phyloP scores from a whole-genome alignment of 345 rosid genomes.

The Brassica napus region DNA sequence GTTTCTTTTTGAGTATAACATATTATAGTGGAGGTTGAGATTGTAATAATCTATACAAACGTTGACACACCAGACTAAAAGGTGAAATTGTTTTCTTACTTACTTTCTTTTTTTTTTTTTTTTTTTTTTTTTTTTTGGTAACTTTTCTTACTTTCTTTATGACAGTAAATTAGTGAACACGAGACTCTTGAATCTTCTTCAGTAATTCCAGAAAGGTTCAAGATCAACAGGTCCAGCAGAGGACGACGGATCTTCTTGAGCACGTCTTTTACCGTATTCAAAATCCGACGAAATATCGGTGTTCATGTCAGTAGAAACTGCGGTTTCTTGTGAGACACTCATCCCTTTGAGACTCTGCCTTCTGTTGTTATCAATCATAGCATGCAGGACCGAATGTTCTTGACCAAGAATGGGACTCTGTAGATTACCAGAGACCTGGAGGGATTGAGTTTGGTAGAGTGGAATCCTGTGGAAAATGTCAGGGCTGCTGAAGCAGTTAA shows the following conservation, averaged over 20 bases:
- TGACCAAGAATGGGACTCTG: constrained; percentile 45
- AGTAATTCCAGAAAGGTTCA: constrained; percentile 74
- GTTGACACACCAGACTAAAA: constrained; percentile 35
- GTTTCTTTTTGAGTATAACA: constrained; percentile 17
- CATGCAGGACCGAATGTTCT: constrained; percentile 55
- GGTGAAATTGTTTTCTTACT: constrained; percentile 28
- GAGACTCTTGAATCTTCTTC: constrained; percentile 26
- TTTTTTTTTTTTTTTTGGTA: too few species aligned
- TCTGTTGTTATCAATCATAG: constrained; percentile 53
- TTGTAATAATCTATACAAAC: constrained; percentile 34
- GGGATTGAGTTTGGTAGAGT: constrained; percentile 42
- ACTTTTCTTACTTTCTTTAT: constrained; percentile 23
- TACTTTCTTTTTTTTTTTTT: background rate
- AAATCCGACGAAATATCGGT: constrained; percentile 57
- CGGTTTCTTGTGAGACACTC: constrained; percentile 67
- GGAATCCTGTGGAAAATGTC: constrained; percentile 42
- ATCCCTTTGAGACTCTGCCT: constrained; percentile 51
- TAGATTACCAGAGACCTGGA: constrained; percentile 31
- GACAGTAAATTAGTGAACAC: constrained; percentile 14
- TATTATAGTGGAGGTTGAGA: constrained; percentile 19
- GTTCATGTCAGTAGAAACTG: constrained; percentile 41
- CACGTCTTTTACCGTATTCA: constrained; percentile 47
- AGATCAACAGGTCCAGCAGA: constrained; percentile 54
- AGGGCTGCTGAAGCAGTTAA: constrained; percentile 43
- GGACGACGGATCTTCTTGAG: constrained; percentile 54